Percentiles rank a stretch among this genome's conserved stretches.
phyloP scores from a whole-genome alignment of 257 asterid genomes.

The Nicotiana obtusifolia region DNA sequence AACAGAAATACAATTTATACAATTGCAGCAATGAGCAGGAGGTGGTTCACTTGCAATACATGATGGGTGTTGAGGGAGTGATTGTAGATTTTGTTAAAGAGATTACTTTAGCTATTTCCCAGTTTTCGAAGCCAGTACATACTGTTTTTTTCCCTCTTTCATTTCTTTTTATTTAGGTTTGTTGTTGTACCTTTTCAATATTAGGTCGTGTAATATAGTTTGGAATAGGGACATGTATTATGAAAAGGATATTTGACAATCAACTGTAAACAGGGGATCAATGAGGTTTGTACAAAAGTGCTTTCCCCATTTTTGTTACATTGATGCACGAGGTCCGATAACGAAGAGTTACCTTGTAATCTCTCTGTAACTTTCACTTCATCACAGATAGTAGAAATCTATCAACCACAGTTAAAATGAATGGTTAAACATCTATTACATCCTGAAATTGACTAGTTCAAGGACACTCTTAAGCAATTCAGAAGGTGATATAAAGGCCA shows the following conservation, averaged over 20 bases:
- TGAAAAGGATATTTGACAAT: neutral
- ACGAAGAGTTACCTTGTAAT: no score
- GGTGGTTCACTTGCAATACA: slow-evolving; percentile 21
- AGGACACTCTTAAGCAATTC: no score
- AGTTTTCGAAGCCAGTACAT: neutral
- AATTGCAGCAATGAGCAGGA: slow-evolving; percentile 18
- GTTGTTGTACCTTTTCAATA: neutral
- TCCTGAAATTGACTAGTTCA: no score
- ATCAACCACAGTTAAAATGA: no score
- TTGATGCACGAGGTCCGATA: no score
- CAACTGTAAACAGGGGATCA: neutral
- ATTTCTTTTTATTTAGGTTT: neutral
- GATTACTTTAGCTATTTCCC: slow-evolving; percentile 13
- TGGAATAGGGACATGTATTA: neutral
- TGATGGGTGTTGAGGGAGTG: slow-evolving; percentile 30
- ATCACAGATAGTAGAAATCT: no score
- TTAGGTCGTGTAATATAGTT: neutral
- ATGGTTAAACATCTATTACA: no score
- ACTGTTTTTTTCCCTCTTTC: neutral
- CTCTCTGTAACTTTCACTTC: no score
- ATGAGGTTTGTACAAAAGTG: neutral
- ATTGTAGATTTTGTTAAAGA: slow-evolving; percentile 25
- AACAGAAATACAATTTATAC: no score
- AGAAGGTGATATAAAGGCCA: no score
- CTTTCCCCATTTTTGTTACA: no score